Conservation (phyloP, 176 grass and related monocot genomes). For the Ensete ventricosum region DNA sequence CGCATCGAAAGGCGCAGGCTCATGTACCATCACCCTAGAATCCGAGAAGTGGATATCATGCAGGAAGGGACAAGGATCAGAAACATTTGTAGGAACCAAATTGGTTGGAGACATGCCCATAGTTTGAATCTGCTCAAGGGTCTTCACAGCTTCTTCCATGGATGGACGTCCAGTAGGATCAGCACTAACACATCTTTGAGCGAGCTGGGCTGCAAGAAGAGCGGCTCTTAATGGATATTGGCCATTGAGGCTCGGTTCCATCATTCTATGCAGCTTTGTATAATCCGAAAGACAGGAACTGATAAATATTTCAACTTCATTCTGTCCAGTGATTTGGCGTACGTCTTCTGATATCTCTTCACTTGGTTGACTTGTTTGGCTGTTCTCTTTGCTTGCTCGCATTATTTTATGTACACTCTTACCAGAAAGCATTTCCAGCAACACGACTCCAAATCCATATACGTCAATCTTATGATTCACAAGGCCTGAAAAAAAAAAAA, state of each 20-base stretch:
- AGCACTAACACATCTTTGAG: not conserved
- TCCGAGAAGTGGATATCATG: not conserved
- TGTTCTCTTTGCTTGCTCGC: too few relatives aligned
- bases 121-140: constrained; percentile 6
- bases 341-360: not conserved
- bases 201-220: not conserved
- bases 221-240: not conserved
- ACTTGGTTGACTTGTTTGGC: not conserved
- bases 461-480: not conserved
- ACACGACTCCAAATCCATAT: not conserved
- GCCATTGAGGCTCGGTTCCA: not conserved
- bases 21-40: not conserved
- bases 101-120: not conserved
- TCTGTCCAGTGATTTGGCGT: not conserved
- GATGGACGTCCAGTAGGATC: not conserved
- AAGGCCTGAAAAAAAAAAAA: not conserved
- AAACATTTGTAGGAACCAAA: not conserved
- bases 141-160: not conserved
- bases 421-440: not conserved
- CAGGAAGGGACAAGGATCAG: not conserved
- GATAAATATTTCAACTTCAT: not conserved
- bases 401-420: not conserved
- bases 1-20: not conserved
- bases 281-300: not conserved
- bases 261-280: not conserved